Evolutionary conservation across 306 rosid genomes (phyloP), one percentile per base, ranked within the genome.

Genomic region (Ammopiptanthus mongolicus): DNA sequence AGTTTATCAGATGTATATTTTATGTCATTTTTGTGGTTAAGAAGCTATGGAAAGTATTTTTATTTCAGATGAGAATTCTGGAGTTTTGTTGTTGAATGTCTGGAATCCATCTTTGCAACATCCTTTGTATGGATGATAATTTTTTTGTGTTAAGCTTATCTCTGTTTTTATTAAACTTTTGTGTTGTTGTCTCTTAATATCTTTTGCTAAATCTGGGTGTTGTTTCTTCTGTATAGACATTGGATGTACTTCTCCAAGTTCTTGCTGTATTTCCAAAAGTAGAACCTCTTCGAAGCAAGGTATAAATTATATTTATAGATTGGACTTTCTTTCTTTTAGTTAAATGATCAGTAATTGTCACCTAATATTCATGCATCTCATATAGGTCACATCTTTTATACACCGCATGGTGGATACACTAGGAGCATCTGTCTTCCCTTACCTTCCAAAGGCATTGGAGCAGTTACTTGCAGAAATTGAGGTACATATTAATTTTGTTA

Each of bases 381-480:
- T 82, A 77, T 68, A 95, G 99, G 98, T 95, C 47, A 93, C 92
- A 1, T 95, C 99, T 58, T 95, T 92, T 84, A 84, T 95, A 84
- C 99, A 95, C 72, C 98, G 99, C 41, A 95, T 95, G 99, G 97
- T 95, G 73, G 99, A 92, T 14, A 92, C 96, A 44, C 81, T 95
- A 36, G 99, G 99, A 31, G 76, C 88, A 75, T 90, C 92, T 73
- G 97, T 95, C 42, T 86, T 95, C 78, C 99, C 99, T 4, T 95
- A 81, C 87, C 96, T 95, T 64, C 98, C 97, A 12, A 95, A 86
- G 88, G 97, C 98, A 63, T 52, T 92, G 80, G 93, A 86, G 84
- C 97, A 89, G 69, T 85, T 92, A 86, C 97, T 95, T 83, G 89
- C 78, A 56, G 96, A 90, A 78, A 92, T 89, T 51, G 96, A 95